Evolutionary conservation across 2,329 filamentous ascomycete species (phyloP).

Genomic region (Chaetomiaceae sp.): DNA sequence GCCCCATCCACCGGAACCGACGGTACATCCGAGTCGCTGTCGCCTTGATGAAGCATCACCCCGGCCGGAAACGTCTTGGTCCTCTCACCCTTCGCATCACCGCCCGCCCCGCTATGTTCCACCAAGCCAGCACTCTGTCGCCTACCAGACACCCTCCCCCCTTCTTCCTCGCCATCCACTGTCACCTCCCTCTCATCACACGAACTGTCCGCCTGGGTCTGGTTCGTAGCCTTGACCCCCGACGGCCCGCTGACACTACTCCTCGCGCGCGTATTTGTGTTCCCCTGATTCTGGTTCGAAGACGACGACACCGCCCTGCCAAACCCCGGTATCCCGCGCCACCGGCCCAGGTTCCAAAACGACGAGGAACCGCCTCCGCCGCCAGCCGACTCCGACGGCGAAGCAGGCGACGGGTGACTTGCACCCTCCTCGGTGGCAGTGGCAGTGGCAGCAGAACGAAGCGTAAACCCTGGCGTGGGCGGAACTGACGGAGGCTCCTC

Average conservation of each 20-base stretch:
- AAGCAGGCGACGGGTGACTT: conserved; percentile 13
- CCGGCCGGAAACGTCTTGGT: conserved; percentile 1
- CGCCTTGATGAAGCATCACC: background rate
- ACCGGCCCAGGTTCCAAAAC: conserved; percentile 57
- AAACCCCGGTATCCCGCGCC: conserved; percentile 42
- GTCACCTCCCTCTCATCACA: background rate
- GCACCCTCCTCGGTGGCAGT: conserved; percentile 38
- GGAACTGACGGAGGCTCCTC: conserved; percentile 34
- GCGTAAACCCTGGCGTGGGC: conserved; percentile 54
- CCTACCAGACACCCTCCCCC: background rate
- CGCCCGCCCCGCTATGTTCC: background rate
- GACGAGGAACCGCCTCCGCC: conserved; percentile 27
- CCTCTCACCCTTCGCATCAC: background rate
- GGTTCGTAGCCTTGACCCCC: conserved; percentile 21
- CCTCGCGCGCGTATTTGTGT: conserved; percentile 8
- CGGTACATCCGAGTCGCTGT: background rate
- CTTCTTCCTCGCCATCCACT: background rate
- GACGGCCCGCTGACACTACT: conserved; percentile 23
- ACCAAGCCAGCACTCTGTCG: conserved; percentile 4
- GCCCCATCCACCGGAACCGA: background rate
- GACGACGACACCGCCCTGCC: conserved; percentile 13
- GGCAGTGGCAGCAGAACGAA: conserved; percentile 41
- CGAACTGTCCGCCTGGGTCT: conserved; percentile 2
- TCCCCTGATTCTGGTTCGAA: conserved; percentile 16
- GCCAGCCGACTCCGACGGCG: background rate